Base-by-base conservation (phyloP, 768 basidiomycete genomes). In the Pluteus cervinus region DNA sequence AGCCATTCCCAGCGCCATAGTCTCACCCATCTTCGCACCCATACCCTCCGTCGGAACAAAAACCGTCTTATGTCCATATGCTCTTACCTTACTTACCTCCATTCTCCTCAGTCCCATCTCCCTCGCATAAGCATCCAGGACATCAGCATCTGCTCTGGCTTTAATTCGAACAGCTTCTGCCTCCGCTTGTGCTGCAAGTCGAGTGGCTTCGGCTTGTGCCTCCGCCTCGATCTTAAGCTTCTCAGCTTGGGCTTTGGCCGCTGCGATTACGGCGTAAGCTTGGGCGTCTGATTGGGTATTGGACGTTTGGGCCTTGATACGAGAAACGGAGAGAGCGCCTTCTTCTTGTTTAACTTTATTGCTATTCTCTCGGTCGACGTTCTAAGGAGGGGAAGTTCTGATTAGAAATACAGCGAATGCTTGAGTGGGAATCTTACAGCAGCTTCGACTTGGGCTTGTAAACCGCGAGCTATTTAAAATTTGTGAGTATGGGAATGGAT, bases 271-370 rank as follows among this genome's bases (percentile, higher is more conserved):
- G 36, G 70, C 64, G 54, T 88, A 89, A 1, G 85, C 86, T 30
- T 85, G 76, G 1, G 84, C 67, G 53, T 89, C 86, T 11, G 86
- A 79, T 57, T 79, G 64, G 1, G 86, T 74, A 42, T 69, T 72
- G 29, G 68, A 73, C 4, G 75, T 44, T 54, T 84, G 70, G 1
- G 82, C 84, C 50, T 79, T 84, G 63, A 89, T 86, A 29, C 73
- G 75, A 12, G 86, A 79, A 8, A 89, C 87, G 7, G 79, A 64
- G 33, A 89, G 69, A 11, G 80, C 69, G 47, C 86, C 87, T 57
- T 90, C 78, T 56, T 89, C 83, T 49, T 85, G 81, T 60, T 88
- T 89, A 50, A 88, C 80, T 55, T 82, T 81, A 61, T 89, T 90
- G 61, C 80, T 82, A 52, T 90, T 90, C 60, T 89, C 87, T 39